A percentile compares a stretch with the other conserved stretches of the same genome.
Evolutionary conservation across 768 basidiomycete genomes (phyloP).

Genomic region (Dioszegia crocea): DNA sequence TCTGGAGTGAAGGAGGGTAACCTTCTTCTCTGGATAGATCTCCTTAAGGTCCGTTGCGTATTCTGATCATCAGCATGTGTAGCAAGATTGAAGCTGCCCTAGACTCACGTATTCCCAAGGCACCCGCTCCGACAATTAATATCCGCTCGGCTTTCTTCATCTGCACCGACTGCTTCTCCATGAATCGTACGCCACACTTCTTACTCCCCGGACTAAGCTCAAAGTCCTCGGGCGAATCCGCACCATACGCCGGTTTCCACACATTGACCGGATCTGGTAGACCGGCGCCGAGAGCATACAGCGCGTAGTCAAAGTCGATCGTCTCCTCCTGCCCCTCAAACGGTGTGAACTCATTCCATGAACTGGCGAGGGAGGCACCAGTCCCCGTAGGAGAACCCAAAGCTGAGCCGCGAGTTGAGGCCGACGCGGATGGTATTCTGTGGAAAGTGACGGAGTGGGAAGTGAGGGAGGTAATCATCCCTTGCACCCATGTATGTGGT

Average conservation of each 20-base stretch:
- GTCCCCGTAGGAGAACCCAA: slow-evolving; percentile 1
- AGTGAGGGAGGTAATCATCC: slow-evolving; percentile 20
- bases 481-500: slow-evolving; percentile 26
- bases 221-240: slow-evolving; percentile 6
- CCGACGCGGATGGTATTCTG: background rate
- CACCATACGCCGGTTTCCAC: slow-evolving; percentile 21
- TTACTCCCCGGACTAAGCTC: slow-evolving; percentile 37
- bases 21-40: slow-evolving; percentile 45
- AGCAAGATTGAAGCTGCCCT: background rate
- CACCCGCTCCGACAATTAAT: slow-evolving; percentile 52
- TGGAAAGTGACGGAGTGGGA: slow-evolving; percentile 29
- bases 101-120: slow-evolving; percentile 49
- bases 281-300: slow-evolving; percentile 47
- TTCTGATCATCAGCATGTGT: slow-evolving; percentile 26
- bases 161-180: slow-evolving; percentile 40
- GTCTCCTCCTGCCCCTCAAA: slow-evolving; percentile 38
- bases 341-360: slow-evolving; percentile 11
- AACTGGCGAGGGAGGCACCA: background rate
- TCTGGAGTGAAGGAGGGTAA: slow-evolving; percentile 51
- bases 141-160: slow-evolving; percentile 43
- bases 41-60: slow-evolving; percentile 51
- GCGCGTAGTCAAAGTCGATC: slow-evolving; percentile 42
- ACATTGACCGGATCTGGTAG: slow-evolving; percentile 48
- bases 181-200: slow-evolving; percentile 42
- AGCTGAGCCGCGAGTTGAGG: background rate